Evolutionary conservation across 73 alveolate species (phyloP).

Genomic region (Diophrys sp.): DNA sequence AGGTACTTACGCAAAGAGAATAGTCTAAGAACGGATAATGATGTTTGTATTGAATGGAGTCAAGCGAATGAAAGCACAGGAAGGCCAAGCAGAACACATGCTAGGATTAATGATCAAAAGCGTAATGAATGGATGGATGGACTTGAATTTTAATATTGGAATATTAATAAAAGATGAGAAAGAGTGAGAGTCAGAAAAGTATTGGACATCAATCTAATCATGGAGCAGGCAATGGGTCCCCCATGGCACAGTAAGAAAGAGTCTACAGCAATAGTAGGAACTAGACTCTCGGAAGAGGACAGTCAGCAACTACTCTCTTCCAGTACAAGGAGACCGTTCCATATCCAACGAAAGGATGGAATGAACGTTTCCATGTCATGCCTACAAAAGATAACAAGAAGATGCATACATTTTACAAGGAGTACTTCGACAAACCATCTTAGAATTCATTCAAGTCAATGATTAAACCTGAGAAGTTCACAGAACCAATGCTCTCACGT

Average conservation of each 20-base stretch:
- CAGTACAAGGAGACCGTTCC: not conserved
- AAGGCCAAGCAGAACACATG: too few species aligned
- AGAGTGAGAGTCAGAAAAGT: too few species aligned
- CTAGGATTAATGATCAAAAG: too few species aligned
- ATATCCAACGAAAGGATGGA: constrained; percentile 17
- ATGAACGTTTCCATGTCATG: constrained; percentile 34
- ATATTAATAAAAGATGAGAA: too few species aligned
- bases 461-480: not conserved
- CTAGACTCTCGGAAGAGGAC: too few species aligned
- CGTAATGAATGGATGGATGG: too few species aligned
- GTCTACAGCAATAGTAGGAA: too few species aligned
- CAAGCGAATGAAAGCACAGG: not conserved
- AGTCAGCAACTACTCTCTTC: not conserved
- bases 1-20: not conserved
- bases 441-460: not conserved
- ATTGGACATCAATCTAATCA: too few species aligned
- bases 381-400: constrained; percentile 24
- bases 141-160: too few species aligned
- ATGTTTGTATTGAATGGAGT: not conserved
- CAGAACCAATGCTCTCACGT: constrained; percentile 1
- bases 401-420: constrained; percentile 20
- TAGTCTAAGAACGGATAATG: not conserved
- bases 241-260: too few species aligned
- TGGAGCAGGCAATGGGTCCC: too few species aligned
- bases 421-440: constrained; percentile 17